Conservation (phyloP, 768 basidiomycete genomes). For the Clitopilus passeckerianus region DNA sequence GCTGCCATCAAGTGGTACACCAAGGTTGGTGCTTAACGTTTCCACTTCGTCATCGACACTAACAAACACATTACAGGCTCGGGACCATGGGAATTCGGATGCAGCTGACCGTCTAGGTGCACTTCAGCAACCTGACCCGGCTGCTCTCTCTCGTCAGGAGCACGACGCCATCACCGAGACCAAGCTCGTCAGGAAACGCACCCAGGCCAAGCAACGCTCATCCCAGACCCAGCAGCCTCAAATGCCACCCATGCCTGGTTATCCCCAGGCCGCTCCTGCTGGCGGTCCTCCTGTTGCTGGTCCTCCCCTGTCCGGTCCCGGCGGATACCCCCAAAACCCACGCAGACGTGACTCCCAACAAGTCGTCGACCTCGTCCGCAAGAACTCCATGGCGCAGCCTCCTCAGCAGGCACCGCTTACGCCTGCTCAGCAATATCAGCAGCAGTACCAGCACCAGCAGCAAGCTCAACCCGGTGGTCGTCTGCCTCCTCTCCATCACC, state of each 20-base stretch:
- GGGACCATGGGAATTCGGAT: conserved; percentile 75
- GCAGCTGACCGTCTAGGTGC: conserved; percentile 71
- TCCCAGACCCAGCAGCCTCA: conserved; percentile 14
- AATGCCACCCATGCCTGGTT: neutral
- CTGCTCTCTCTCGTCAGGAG: conserved; percentile 68
- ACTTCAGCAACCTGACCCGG: conserved; percentile 55
- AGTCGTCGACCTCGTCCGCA: conserved; percentile 52
- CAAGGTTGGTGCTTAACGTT: conserved; percentile 21
- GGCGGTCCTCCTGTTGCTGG: neutral
- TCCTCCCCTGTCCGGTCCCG: neutral
- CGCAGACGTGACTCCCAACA: conserved; percentile 29
- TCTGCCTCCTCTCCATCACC: conserved; percentile 6
- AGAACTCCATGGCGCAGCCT: conserved; percentile 31
- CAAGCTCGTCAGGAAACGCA: conserved; percentile 81
- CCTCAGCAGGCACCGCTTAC: conserved; percentile 8
- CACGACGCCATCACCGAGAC: conserved; percentile 76
- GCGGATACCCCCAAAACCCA: neutral
- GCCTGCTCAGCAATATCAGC: conserved; percentile 12
- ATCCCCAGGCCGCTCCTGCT: neutral
- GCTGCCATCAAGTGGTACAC: conserved; percentile 77
- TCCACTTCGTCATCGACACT: neutral
- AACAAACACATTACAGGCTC: conserved; percentile 42
- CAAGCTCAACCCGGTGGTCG: conserved; percentile 9
- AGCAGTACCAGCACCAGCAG: conserved; percentile 11
- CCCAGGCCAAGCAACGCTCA: conserved; percentile 59